Evolutionary conservation across 2,329 filamentous ascomycete species (phyloP), one percentile per base, ranked within the genome.

Genomic region (Fusarium palustre): DNA sequence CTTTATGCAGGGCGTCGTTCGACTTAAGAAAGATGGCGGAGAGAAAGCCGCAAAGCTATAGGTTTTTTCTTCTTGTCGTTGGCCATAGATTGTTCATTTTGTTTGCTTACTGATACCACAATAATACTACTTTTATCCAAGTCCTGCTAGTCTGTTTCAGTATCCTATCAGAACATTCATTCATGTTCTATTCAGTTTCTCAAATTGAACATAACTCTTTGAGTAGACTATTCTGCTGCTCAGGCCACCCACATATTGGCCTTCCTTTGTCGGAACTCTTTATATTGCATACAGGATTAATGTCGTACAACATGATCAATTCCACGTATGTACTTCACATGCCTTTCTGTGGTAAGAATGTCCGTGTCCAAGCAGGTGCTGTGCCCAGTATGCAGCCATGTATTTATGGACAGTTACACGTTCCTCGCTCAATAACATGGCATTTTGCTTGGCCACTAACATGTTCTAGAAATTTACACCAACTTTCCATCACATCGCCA

Each of bases 1-100:
- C 72, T 9, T 49, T 45, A 22, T 48, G 16, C 43, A 86, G 85
- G 86, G 86, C 18, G 81, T 87, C 48, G 80, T 87, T 42, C 76
- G 86, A 45, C 75, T 88, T 47, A 82, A 82, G 74, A 82, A 84
- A 65, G 77, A 81, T 18, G 79, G 74, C 5, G 63, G 60, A 13
- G 78, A 80, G 41, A 76, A 76, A 53, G 65, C 66, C 33, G 69
- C 77, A 10, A 80, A 81, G 75, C 60, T 81, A 52, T 81, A 69
- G 69, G n/a, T n/a, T n/a, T n/a, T n/a, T 18, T 10, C 39, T 18
- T 20, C 11, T n/a, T 30, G 25, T 30, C 16, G 22, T 46, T 30
- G 25, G 25, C 13, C 15, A 46, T 30, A 31, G 13, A 31, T 46
- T 46, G 33, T 36, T 25, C 8, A 10, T 34, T 36, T 31, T 25